Evolutionary conservation across 2,329 filamentous ascomycete species (phyloP).

Genomic region (Sphaceloma murrayae): DNA sequence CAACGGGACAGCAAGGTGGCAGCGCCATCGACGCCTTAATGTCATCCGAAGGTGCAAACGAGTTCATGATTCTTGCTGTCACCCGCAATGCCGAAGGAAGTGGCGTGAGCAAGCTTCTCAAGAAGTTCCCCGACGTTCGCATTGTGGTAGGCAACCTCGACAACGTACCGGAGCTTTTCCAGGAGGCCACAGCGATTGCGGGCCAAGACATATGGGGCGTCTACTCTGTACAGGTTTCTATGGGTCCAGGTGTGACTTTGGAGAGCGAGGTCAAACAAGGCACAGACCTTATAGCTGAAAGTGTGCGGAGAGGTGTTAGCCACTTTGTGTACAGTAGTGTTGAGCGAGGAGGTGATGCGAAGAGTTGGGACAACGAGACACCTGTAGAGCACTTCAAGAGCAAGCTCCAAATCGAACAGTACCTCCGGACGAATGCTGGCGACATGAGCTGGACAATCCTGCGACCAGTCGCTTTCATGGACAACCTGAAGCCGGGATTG

Average conservation of each 20-base stretch:
- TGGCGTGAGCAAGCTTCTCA: conserved; percentile 40
- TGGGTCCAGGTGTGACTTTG: conserved; percentile 35
- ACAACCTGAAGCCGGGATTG: conserved; percentile 46
- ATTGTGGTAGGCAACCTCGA: conserved; percentile 48
- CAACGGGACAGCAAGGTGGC: conserved; percentile 40
- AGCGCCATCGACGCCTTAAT: conserved; percentile 35
- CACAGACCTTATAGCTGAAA: conserved; percentile 49
- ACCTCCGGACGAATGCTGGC: conserved; percentile 43
- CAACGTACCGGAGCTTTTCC: conserved; percentile 42
- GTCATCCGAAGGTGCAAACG: conserved; percentile 15
- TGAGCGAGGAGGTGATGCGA: conserved; percentile 50
- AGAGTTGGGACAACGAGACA: conserved; percentile 46
- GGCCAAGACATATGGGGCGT: conserved; percentile 39
- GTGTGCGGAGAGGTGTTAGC: conserved; percentile 46
- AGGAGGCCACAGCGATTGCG: conserved; percentile 35
- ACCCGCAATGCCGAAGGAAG: conserved; percentile 44
- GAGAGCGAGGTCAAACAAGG: conserved; percentile 48
- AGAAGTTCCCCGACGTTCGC: conserved; percentile 40
- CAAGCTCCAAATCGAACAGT: conserved; percentile 53
- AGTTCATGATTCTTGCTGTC: conserved; percentile 46
- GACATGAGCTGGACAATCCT: conserved; percentile 53
- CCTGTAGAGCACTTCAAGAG: conserved; percentile 47
- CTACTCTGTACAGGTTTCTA: conserved; percentile 50
- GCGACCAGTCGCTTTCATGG: conserved; percentile 54
- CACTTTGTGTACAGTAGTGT: conserved; percentile 57